Base-by-base conservation (phyloP, 805 yeast species). In the Yarrowia sp. region DNA sequence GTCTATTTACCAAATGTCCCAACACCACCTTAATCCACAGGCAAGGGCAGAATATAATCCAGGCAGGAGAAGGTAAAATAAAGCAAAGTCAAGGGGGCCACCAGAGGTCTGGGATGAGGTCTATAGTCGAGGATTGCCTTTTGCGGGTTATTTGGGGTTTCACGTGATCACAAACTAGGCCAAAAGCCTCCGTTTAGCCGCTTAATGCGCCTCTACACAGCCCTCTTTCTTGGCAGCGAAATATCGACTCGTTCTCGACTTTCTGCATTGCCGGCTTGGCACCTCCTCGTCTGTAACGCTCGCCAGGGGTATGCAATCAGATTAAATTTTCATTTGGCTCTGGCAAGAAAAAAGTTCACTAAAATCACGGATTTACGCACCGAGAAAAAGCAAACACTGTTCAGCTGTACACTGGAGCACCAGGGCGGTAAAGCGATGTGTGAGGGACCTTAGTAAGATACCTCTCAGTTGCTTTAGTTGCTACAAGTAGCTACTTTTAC, bases 301-400 rank as follows among this genome's bases (percentile, higher is more conserved):
- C 24, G 50, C 43, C 34, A 70, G 56, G 43, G 68, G 56, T 44
- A 30, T 55, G 36, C 36, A 20, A 20, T 15, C 24, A 39, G 61
- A 55, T 40, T 55, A 10, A 39, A 39, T 55, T 55, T 53, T 15
- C 46, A 42, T 42, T 42, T 42, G 46, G 46, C 46, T 44, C 34
- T 0, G 44, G 12, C 6, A 9, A 42, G 10, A 38, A 52, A 50
- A 33, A 38, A 38, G 58, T 52, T 52, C 19, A 34, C 55, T 13
- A 52, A 20, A 50, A 52, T 38, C 33, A 7, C 58, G 58, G 58
- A 36, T 36, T 52, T 52, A 52, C 58, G 58, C 58, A 52, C 34
- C 42, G 55, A 53, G 60, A 38, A 38, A 53, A 38, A 52, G 44
- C 44, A 53, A 53, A 8, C 42, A 39, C 15, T 39, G 42, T 39